These are phyloP conservation scores for Malassezia caprae DNA, from an alignment of 1,284 basidiomycete species.

Conservation along the genomic window DNA sequence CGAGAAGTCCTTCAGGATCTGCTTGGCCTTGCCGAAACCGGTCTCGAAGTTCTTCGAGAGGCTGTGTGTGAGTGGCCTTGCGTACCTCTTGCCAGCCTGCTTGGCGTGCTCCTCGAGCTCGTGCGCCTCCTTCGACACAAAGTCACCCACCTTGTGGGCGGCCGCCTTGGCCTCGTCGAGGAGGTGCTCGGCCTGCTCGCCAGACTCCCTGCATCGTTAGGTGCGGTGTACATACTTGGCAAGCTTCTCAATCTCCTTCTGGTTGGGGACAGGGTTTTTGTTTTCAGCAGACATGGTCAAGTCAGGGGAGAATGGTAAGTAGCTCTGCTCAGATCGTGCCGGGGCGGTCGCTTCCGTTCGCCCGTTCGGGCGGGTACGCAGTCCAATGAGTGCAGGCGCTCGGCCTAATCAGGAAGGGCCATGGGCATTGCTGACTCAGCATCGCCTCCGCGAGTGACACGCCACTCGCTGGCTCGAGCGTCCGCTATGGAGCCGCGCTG, in stretches of 20 bases:
- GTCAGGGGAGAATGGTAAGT: background rate
- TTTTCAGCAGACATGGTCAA: background rate
- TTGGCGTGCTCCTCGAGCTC: slow-evolving; percentile 24
- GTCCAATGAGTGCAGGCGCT: background rate
- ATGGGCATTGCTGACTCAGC: background rate
- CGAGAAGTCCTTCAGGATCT: slow-evolving; percentile 34
- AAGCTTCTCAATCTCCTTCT: slow-evolving; percentile 21
- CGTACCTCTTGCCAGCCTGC: slow-evolving; percentile 35
- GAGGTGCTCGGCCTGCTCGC: slow-evolving; percentile 17
- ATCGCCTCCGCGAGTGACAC: background rate
- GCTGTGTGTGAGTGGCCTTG: slow-evolving; percentile 4
- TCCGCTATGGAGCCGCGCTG: background rate
- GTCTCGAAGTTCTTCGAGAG: slow-evolving; percentile 16
- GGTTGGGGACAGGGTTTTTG: background rate
- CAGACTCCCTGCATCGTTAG: background rate
- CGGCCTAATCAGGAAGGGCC: background rate
- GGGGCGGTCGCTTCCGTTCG: background rate
- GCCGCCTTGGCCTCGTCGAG: slow-evolving; percentile 16
- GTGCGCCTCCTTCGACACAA: slow-evolving; percentile 25
- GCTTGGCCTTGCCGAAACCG: slow-evolving; percentile 21
- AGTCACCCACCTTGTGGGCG: slow-evolving; percentile 15
- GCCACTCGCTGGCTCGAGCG: slow-evolving; percentile 5
- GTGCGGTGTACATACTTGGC: background rate
- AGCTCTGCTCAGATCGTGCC: background rate
- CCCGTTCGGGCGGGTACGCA: background rate